Percentiles rank a stretch among this genome's conserved stretches.
Conservation (phyloP, 345 rosid species). For the Arabis alpina region DNA sequence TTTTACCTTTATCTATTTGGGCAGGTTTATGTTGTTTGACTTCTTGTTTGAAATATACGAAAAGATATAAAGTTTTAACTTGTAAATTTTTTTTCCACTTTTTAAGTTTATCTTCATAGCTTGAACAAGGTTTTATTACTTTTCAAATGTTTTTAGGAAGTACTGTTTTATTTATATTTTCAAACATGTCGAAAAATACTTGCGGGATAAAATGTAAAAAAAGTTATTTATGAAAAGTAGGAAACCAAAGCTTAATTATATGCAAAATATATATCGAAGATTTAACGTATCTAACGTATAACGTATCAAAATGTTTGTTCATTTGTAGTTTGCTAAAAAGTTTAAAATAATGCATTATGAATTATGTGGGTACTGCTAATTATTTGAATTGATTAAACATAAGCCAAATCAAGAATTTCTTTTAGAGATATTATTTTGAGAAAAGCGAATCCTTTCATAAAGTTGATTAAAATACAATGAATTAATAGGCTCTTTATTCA, state of each 20-base stretch:
- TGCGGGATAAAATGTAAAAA: not conserved
- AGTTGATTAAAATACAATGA: slow-evolving; percentile 36
- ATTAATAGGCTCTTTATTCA: slow-evolving; percentile 36
- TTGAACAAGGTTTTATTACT: not conserved
- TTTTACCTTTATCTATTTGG: slow-evolving; percentile 12
- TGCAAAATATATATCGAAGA: slow-evolving; percentile 5
- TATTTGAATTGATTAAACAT: slow-evolving; percentile 33
- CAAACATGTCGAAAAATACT: not conserved
- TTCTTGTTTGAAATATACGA: slow-evolving; percentile 21
- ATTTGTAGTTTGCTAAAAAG: no score
- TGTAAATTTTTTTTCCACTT: not conserved
- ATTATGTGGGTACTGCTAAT: slow-evolving; percentile 13
- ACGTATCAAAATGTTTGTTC: not conserved
- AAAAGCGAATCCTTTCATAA: slow-evolving; percentile 33
- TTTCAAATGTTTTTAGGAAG: not conserved
- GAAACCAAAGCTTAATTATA: not conserved
- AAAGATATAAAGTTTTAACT: not conserved
- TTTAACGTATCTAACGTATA: not conserved
- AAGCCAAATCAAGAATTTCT: slow-evolving; percentile 14
- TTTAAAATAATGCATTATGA: no score
- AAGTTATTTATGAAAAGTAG: not conserved
- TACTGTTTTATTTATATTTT: slow-evolving; percentile 1
- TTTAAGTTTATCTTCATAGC: not conserved
- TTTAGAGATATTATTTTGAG: not conserved
- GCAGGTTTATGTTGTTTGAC: not conserved